Base-by-base conservation (phyloP, 495 filamentous ascomycete species). In the Chlorociboria aeruginascens region DNA sequence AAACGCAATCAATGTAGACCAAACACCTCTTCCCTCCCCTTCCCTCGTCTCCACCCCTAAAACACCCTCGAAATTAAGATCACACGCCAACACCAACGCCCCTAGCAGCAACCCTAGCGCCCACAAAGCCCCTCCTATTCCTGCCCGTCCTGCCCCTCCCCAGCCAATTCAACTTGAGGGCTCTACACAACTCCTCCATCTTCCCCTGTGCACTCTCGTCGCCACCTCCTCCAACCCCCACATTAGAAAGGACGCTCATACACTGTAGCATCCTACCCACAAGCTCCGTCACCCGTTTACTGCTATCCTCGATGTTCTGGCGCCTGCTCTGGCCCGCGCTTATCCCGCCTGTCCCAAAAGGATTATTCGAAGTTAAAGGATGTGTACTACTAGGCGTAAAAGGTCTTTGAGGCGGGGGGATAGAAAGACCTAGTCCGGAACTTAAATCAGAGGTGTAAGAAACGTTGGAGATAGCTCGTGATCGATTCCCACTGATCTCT, bases 191-290 rank as follows among this genome's bases (percentile, higher is more conserved):
- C 54, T 86, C 72, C 48, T 94, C 87, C 58, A 96, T 83, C 65
- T 78, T 83, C 42, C 73, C 76, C 64, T 93, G 89, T 0, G 72
- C 63, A n/a, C 81, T 77, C 53, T 93, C 86, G 6, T 72, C 48
- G 34, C 57, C 41, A 38, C 48, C 49, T 0, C 43, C 50, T 7
- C 49, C 57, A 31, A 59, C 60, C 14, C 70, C 71, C 10, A 93
- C 76, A 53, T 81, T 82, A 8, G 85, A 83, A 1, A 97, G 69
- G 8, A 98, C 90, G 56, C 81, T 85, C 62, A 98, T 82, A 60
- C 93, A 98, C 66, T 98, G 92, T 51, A 98, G 73, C 89, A 98
- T 93, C 47, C 93, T 73, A 1, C 87, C 92, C 8, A 95, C 90
- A 45, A 87, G 94, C 50, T 96, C 89, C 11, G 92, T 96, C 25